Evolutionary conservation across 495 filamentous ascomycete species (phyloP).

Genomic region (Talaromyces adpressus): DNA sequence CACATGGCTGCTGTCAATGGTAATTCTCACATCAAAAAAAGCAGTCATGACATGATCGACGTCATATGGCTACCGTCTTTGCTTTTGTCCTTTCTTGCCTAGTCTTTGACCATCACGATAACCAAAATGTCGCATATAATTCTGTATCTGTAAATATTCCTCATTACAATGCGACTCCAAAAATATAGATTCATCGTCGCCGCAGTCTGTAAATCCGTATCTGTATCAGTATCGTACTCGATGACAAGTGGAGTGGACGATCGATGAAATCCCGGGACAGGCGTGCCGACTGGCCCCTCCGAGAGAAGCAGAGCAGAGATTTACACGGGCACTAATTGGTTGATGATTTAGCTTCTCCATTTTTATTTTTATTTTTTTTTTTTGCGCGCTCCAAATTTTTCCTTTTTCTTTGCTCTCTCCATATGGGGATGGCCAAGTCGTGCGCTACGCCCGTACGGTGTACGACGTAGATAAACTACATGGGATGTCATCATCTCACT

Average conservation of each 20-base stretch:
- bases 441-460: not conserved
- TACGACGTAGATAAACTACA: not conserved
- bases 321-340: not conserved
- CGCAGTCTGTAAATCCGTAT: not conserved
- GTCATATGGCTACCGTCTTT: not conserved
- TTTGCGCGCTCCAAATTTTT: not conserved
- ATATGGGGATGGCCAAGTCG: not conserved
- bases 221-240: not conserved
- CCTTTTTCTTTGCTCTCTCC: not conserved
- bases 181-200: not conserved
- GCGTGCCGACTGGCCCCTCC: slow-evolving; percentile 5
- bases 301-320: not conserved
- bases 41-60: not conserved
- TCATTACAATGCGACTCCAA: not conserved
- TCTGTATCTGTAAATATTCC: not conserved
- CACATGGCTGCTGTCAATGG: not conserved
- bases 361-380: not conserved
- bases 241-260: not conserved
- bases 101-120: not conserved
- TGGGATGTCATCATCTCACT: not conserved
- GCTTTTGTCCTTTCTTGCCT: not conserved
- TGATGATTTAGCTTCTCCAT: not conserved
- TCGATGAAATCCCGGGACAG: slow-evolving; percentile 6
- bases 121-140: not conserved
- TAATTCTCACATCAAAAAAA: not conserved